A percentile compares a stretch with the other conserved stretches of the same genome.
Conservation (phyloP, 331 rosid species). For the Malus hybrid region DNA sequence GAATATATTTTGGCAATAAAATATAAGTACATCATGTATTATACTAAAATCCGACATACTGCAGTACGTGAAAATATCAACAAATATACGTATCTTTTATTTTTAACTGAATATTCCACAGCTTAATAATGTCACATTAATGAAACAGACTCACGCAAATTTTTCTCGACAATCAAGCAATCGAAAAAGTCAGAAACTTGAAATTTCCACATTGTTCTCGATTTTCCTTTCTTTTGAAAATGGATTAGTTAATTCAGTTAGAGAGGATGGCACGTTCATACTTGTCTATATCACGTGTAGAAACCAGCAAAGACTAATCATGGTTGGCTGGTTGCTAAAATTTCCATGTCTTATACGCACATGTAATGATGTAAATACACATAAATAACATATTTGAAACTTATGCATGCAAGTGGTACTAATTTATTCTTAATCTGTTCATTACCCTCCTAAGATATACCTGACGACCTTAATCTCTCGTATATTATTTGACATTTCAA, state of each 20-base stretch:
- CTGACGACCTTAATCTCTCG: neutral
- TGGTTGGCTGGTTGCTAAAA: conserved; percentile 1
- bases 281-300: conserved; percentile 13
- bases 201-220: neutral
- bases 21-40: neutral
- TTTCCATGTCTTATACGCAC: neutral
- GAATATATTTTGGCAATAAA: neutral
- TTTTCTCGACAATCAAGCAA: neutral
- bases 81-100: accelerated
- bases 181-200: neutral
- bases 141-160: neutral
- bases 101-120: too few relatives aligned
- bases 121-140: neutral
- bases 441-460: neutral
- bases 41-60: too few relatives aligned
- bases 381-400: neutral
- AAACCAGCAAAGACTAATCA: conserved; percentile 4
- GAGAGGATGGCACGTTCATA: neutral
- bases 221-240: neutral
- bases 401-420: neutral
- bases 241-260: conserved; percentile 44
- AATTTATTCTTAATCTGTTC: neutral
- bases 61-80: neutral
- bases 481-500: neutral
- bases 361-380: neutral